Evolutionary conservation across 345 rosid species (phyloP).

Genomic region (Eucalyptus erythrocorys): DNA sequence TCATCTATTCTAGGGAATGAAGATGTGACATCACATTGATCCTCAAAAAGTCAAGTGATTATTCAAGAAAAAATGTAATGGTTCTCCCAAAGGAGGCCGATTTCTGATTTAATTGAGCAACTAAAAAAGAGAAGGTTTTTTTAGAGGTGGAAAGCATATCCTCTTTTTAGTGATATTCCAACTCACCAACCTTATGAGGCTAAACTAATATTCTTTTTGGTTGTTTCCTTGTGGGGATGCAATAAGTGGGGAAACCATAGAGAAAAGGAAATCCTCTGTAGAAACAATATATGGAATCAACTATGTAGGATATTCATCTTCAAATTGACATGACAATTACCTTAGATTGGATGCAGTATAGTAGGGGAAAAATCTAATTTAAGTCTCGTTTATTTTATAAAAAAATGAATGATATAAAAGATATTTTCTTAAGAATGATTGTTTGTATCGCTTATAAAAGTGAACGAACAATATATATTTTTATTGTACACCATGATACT

Average conservation of each 20-base stretch:
- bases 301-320: background rate
- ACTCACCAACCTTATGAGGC: background rate
- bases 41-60: background rate
- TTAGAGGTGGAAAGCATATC: background rate
- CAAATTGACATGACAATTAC: background rate
- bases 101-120: background rate
- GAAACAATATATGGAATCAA: background rate
- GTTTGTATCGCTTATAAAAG: background rate
- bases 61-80: background rate
- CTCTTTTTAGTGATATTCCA: background rate
- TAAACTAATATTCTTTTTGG: background rate
- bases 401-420: background rate
- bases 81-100: background rate
- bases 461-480: background rate
- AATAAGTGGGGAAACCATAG: background rate
- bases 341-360: background rate
- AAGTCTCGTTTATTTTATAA: background rate
- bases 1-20: slow-evolving; percentile 20
- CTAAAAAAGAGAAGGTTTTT: background rate
- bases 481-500: background rate
- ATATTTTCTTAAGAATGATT: background rate
- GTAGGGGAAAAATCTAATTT: background rate
- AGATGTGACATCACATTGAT: background rate
- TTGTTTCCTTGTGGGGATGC: background rate
- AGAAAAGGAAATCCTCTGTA: background rate